Evolutionary conservation across 352 stramenopile species (phyloP).

Genomic region (Pythium rishiriense): DNA sequence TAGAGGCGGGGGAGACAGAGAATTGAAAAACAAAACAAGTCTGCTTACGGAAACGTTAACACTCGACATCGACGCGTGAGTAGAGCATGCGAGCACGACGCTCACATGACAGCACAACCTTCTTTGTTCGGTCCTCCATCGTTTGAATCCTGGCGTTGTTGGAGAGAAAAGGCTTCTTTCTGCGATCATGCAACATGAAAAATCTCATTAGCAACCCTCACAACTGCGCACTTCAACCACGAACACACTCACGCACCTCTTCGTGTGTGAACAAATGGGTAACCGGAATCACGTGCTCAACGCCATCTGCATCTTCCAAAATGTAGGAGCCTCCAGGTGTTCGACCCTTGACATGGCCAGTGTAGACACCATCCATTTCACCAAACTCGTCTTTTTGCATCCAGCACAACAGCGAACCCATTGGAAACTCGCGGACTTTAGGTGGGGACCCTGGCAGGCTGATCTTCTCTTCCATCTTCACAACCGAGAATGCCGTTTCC

Average conservation of each 20-base stretch:
- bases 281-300: constrained; percentile 17
- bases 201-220: background rate
- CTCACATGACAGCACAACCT: constrained; percentile 13
- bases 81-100: background rate
- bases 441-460: background rate
- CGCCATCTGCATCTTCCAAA: constrained; percentile 13
- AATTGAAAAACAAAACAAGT: background rate
- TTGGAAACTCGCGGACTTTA: constrained; percentile 9
- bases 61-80: too few species aligned
- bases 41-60: too few species aligned
- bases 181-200: background rate
- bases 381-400: constrained; percentile 17
- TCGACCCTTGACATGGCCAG: constrained; percentile 15
- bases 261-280: constrained; percentile 18
- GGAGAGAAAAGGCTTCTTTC: constrained; percentile 1
- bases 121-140: constrained; percentile 5
- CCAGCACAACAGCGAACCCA: constrained; percentile 19
- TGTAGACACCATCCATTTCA: constrained; percentile 9
- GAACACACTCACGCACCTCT: constrained; percentile 14
- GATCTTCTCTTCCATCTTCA: constrained; percentile 9
- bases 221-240: background rate
- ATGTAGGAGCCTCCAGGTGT: constrained; percentile 16
- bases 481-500: constrained; percentile 4
- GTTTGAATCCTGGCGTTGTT: background rate
- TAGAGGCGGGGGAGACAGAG: too few species aligned